A percentile compares a stretch with the other conserved stretches of the same genome.
Conservation (phyloP, 208 protist species). For the Crithidia mellificae region DNA sequence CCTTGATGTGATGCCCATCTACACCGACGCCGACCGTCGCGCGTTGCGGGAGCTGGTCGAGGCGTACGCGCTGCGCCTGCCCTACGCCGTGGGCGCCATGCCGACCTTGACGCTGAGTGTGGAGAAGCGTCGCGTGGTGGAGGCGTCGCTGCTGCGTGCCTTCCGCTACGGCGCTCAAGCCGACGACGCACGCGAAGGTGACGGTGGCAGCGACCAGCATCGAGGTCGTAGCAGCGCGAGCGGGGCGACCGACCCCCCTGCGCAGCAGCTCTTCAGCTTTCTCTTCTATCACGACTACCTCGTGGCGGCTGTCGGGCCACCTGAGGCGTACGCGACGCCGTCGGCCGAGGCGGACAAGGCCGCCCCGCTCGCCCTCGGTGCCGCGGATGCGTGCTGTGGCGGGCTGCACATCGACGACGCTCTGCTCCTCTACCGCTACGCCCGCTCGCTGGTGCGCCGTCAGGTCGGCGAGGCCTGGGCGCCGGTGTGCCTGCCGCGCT, state of each 20-base stretch:
- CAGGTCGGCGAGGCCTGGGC: conserved; percentile 74
- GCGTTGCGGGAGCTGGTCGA: conserved; percentile 59
- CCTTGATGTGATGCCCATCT: conserved; percentile 61
- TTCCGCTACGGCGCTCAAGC: conserved; percentile 12
- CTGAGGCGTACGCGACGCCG: conserved; percentile 20
- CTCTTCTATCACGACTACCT: conserved; percentile 24
- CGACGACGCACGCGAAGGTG: too few relatives aligned
- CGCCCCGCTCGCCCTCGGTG: conserved; percentile 15
- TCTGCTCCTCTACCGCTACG: conserved; percentile 66
- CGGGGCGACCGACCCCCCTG: too few relatives aligned
- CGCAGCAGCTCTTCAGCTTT: conserved; percentile 51
- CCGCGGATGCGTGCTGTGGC: conserved; percentile 17
- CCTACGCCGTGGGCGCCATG: conserved; percentile 55
- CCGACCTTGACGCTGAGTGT: conserved; percentile 29
- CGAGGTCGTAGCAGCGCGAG: too few relatives aligned
- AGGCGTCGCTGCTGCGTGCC: conserved; percentile 20
- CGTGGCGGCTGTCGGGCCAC: conserved; percentile 29
- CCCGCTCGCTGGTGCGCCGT: conserved; percentile 39
- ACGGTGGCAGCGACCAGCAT: too few relatives aligned
- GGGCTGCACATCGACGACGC: conserved; percentile 56
- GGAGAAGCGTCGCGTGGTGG: conserved; percentile 25
- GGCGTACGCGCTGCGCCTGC: conserved; percentile 41
- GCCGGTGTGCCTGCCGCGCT: conserved; percentile 72
- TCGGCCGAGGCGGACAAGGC: background rate
- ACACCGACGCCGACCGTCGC: conserved; percentile 49